Conservation (phyloP, 1,284 basidiomycete species). For the Sparassis latifolia region DNA sequence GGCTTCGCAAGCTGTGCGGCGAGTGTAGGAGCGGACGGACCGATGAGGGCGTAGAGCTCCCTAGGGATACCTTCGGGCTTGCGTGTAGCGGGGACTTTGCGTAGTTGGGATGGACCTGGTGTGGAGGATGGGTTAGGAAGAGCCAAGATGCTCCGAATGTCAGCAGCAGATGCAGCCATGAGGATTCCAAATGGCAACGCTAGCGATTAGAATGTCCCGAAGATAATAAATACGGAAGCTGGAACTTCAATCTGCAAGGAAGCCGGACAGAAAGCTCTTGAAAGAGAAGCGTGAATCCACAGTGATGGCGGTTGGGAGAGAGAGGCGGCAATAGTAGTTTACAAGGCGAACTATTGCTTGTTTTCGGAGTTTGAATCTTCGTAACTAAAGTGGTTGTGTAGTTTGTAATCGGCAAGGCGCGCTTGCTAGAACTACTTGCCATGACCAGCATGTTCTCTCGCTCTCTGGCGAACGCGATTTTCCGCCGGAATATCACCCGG, state of each 20-base stretch:
- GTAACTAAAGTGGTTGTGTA: no score
- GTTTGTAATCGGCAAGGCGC: no score
- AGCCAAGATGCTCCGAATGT: constrained; percentile 76
- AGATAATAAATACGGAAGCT: no score
- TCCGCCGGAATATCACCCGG: not conserved
- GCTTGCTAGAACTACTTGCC: not conserved
- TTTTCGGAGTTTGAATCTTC: no score
- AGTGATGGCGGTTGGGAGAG: no score
- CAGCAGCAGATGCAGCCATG: constrained; percentile 57
- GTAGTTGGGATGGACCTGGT: constrained; percentile 36
- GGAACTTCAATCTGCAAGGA: no score
- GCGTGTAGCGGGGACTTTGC: constrained; percentile 32
- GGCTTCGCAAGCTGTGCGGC: constrained; percentile 72
- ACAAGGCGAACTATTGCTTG: no score
- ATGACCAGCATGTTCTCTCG: constrained; percentile 3
- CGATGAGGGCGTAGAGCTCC: constrained; percentile 92
- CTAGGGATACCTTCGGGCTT: constrained; percentile 90
- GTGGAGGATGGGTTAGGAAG: constrained; percentile 35
- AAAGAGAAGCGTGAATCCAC: no score
- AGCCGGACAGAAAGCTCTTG: no score
- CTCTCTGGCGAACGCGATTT: not conserved
- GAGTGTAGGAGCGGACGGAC: constrained; percentile 83
- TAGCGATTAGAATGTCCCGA: no score
- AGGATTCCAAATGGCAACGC: not conserved
- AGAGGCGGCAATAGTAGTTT: no score